Conservation (phyloP, 2,329 filamentous ascomycete genomes). For the Aspergillus intermedius region DNA sequence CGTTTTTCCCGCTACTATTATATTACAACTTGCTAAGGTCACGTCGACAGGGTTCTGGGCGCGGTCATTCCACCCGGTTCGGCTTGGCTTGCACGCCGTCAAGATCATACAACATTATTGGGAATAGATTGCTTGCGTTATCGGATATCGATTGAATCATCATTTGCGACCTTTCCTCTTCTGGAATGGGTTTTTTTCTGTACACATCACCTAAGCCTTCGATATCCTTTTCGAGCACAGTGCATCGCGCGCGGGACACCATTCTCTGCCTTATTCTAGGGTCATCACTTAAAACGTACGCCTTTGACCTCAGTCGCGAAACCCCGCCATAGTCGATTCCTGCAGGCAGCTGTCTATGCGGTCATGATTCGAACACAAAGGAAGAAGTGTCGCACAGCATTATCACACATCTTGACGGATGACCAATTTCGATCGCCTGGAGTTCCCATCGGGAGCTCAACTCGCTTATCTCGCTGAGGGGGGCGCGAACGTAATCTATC, state of each 20-base stretch:
- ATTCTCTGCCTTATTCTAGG: background rate
- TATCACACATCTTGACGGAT: constrained; percentile 19
- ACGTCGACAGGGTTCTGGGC: background rate
- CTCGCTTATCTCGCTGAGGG: constrained; percentile 57
- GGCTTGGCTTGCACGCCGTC: too few species aligned
- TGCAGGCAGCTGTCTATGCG: background rate
- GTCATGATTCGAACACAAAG: constrained; percentile 12
- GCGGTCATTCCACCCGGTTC: background rate
- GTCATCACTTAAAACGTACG: background rate
- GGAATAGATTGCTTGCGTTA: too few species aligned
- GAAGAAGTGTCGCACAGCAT: constrained; percentile 6
- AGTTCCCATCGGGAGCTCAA: constrained; percentile 30
- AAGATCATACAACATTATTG: too few species aligned
- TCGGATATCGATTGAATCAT: background rate
- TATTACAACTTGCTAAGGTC: background rate
- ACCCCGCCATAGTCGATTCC: background rate
- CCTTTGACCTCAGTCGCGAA: too few species aligned
- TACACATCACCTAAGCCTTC: constrained; percentile 6
- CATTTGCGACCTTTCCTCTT: background rate
- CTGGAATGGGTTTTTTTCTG: constrained; percentile 3
- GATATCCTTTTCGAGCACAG: constrained; percentile 8
- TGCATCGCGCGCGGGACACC: constrained; percentile 2
- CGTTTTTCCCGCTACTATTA: background rate
- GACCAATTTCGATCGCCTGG: constrained; percentile 25
- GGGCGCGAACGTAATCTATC: constrained; percentile 70